Evolutionary conservation across 2,329 filamentous ascomycete species (phyloP), one percentile per base, ranked within the genome.

Genomic region (Fusarium goolgardi): DNA sequence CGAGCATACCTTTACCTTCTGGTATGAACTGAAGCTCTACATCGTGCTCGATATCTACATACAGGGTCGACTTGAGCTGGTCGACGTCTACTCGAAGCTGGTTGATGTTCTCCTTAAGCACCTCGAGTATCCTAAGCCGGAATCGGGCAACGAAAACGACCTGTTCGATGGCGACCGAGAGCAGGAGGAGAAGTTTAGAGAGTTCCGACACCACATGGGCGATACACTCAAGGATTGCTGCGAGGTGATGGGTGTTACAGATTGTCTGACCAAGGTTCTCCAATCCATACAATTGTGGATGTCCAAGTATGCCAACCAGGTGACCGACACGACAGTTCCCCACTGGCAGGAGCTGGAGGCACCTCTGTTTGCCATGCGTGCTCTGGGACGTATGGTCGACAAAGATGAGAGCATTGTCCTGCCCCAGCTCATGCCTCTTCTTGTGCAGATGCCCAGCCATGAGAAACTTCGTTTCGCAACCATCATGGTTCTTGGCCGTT

Each of bases 401-500:
- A 90, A 90, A 60, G 91, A 97, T 49, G 96, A 99, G 79, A 90
- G 85, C 70, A 89, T 93, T 39, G 92, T 99, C 72, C 84, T 99
- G 40, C 92, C 94, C 5, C 92, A 95, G 75, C 89, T 99, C 18
- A 97, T 99, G 81, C 94, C 94, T 20, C 84, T 99, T 58, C 89
- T 99, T 66, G 93, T 97, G 13, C 92, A 96, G 76, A 97, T 99
- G 63, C 96, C 96, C 0, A 90, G 92, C 75, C 96, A 99, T 74
- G 93, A 98, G 80, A 99, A 98, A 82, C 87, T 99, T n/a, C 93
- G 94, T 10, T 99, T 99, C 80, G 95, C 97, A 66, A 95, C 95
- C 8, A 97, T 98, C 75, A 97, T 99, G 94, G 94, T 96, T 5
- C 86, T 99, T 23, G 96, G 94, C 37, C 88, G 96, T 65, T 99